phyloP scores from a whole-genome alignment of 148 eudicot species.

The Persicaria tinctoria region DNA sequence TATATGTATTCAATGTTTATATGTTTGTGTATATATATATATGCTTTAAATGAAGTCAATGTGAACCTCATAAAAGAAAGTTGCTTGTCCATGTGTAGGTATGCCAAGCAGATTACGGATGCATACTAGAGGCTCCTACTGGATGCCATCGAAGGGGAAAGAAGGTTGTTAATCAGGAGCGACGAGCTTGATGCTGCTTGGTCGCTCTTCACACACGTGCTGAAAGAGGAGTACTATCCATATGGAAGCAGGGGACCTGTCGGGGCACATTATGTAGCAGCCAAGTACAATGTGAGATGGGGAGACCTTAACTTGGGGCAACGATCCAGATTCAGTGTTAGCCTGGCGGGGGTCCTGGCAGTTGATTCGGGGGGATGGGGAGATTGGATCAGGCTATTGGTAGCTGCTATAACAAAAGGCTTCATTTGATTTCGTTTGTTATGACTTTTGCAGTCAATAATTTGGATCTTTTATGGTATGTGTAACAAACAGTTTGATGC shows the following conservation, averaged over 20 bases:
- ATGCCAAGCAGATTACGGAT: constrained; percentile 91
- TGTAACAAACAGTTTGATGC: too few species aligned
- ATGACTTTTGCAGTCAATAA: too few species aligned
- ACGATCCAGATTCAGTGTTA: constrained; percentile 15
- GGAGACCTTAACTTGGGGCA: constrained; percentile 61
- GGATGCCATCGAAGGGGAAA: constrained; percentile 93
- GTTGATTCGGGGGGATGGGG: too few species aligned
- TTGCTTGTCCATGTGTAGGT: constrained; percentile 31
- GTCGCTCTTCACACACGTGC: constrained; percentile 79
- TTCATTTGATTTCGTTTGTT: too few species aligned
- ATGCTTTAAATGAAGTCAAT: not conserved
- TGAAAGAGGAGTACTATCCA: constrained; percentile 87
- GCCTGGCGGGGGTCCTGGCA: too few species aligned
- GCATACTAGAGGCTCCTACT: constrained; percentile 95
- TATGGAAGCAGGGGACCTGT: constrained; percentile 95
- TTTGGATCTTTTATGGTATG: too few species aligned
- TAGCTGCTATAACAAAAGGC: too few species aligned
- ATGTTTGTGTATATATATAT: not conserved
- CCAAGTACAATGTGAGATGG: constrained; percentile 77
- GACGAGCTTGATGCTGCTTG: constrained; percentile 97
- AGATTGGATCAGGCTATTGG: too few species aligned
- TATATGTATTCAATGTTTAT: not conserved
- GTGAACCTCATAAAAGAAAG: not conserved
- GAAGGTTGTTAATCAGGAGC: constrained; percentile 84
- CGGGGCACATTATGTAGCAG: constrained; percentile 98